Base-by-base conservation (phyloP, 2,329 filamentous ascomycete genomes). In the Sporothrix euskadiensis region DNA sequence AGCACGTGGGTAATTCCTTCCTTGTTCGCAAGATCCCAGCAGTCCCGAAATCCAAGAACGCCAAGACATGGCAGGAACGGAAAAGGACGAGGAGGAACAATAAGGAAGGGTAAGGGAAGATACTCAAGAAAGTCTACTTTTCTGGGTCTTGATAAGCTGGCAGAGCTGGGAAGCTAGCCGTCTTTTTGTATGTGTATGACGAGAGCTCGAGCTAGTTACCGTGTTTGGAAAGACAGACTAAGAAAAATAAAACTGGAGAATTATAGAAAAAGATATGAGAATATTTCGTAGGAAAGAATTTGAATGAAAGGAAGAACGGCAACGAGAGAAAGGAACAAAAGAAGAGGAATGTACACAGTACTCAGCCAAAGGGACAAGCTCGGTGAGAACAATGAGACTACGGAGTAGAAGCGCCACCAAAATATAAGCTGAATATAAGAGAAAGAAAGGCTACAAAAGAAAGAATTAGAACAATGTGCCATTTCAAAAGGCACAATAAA, bases 1-100 rank as follows among this genome's bases (percentile, higher is more conserved):
- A 39, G 61, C 61, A 39, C 14, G 61, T 66, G 61, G 39, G 61
- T 66, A 66, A 66, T 47, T 41, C 52, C 22, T 56, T 19, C 47
- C 19, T 52, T 52, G 14, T 52, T 52, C 16, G 47, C 47, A 35
- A 35, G 35, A 35, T 35, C 35, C 35, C 35, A 35, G 35, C 35
- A 35, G 1, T 35, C 35, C 35, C 35, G 8, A 8, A 35, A 35
- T 0, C 35, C 35, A 35, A 35, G 35, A 22, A 6, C 3, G 56
- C 57, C 57, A 41, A 61, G 32, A 61, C 52, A 56, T 12, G 32
- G 57, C 57, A 61, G n/a, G 30, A 8, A n/a, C 30, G 14, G 14
- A 49, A 19, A 4, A 49, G 14, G 44, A 49, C 12, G 3, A 49
- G 19, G 14, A 19, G 44, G 44, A 49, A 19, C 0, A 4, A 49